phyloP scores from a whole-genome alignment of 2,329 filamentous ascomycete species.

The Rachicladosporium sp. region DNA sequence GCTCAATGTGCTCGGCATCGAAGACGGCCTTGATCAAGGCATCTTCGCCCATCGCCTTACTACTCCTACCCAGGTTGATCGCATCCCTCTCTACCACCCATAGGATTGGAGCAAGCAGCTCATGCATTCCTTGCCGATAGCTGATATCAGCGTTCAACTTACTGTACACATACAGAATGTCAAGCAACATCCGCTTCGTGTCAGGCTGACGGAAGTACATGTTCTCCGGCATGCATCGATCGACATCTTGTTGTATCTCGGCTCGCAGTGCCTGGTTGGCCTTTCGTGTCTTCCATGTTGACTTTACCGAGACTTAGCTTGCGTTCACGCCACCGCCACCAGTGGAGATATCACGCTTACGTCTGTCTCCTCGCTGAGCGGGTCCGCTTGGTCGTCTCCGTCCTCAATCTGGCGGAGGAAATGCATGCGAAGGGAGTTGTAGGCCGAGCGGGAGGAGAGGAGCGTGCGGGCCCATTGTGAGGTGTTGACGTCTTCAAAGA shows the following conservation, averaged over 20 bases:
- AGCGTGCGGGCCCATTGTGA: constrained; percentile 58
- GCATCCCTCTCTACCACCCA: constrained; percentile 77
- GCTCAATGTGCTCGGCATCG: constrained; percentile 65
- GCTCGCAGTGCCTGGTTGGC: constrained; percentile 71
- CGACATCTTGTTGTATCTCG: constrained; percentile 91
- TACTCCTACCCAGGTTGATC: constrained; percentile 37
- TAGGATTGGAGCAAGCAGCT: constrained; percentile 78
- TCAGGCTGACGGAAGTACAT: constrained; percentile 71
- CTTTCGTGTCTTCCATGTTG: constrained; percentile 67
- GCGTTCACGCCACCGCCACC: constrained; percentile 14
- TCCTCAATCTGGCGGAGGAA: constrained; percentile 74
- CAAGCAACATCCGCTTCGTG: constrained; percentile 69
- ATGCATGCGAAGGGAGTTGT: constrained; percentile 57
- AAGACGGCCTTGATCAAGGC: constrained; percentile 36
- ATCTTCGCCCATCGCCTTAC: constrained; percentile 20
- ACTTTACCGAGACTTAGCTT: constrained; percentile 48
- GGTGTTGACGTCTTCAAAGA: constrained; percentile 56
- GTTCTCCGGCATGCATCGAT: constrained; percentile 80
- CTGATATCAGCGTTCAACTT: constrained; percentile 79
- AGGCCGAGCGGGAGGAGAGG: constrained; percentile 58
- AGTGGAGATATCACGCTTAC: constrained; percentile 29
- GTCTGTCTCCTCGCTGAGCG: constrained; percentile 69
- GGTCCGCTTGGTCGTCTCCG: constrained; percentile 74
- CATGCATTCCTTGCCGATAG: constrained; percentile 98
- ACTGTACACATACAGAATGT: constrained; percentile 88